Evolutionary conservation across 495 filamentous ascomycete species (phyloP), one percentile per base, ranked within the genome.

Genomic region (Pseudoneurospora amorphoporcata): DNA sequence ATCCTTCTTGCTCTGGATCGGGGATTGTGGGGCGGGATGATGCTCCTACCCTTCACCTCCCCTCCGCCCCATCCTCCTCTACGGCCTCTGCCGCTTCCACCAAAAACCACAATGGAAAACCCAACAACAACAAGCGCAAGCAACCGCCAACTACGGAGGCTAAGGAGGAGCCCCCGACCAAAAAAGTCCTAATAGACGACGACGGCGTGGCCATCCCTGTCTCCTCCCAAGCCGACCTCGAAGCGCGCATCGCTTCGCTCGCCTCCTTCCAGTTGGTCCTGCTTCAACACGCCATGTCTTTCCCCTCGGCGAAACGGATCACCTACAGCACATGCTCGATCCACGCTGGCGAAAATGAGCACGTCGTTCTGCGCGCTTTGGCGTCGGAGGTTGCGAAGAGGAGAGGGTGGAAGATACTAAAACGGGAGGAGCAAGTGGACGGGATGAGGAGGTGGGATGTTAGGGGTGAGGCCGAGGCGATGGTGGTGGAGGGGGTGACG

Each of bases 321-420:
- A 92, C 91, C 0, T 99, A 99, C 78, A 94, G 91, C 47, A 99
- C 95, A 0, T 99, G 95, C 78, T 98, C 95, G 0, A 84, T 97
- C 35, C 88, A 97, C 79, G 83, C 89, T 1, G 86, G 90, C 43
- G 95, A 99, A 79, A 98, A 99, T 77, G 95, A 99, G 79, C 78
- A 85, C 35, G 95, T 98, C 0, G 94, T 97, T 8, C 70, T 88
- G 19, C 83, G 86, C 29, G 90, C 94, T 8, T 79, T 98, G 47
- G 73, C 76, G 4, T 92, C 91, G 0, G 81, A 88, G 1, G 79
- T 91, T 5, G 95, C 94, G 1, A 83, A 81, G 68, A 79, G 84
- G 68, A 77, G 89, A 35, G 93, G 95, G 3, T 99, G 95, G 95
- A 82, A 87, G 37, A 84, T 98, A 38, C 76, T 95, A 75, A 82